Evolutionary conservation across 148 eudicot genomes (phyloP).

Genomic region (Rhododendron henanense): DNA sequence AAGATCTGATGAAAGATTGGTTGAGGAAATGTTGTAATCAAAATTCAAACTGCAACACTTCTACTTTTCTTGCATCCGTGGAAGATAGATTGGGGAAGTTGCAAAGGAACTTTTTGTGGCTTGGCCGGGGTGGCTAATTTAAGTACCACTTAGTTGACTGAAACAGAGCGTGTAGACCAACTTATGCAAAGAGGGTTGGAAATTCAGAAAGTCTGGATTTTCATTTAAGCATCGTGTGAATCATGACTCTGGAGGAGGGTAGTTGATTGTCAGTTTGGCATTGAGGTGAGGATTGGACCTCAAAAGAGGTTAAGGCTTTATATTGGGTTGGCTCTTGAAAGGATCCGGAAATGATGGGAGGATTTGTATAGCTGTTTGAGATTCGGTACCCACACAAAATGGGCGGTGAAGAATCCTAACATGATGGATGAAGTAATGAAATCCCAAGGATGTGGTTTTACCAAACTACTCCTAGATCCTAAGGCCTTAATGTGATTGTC

Average conservation of each 20-base stretch:
- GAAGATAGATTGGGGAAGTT: background rate
- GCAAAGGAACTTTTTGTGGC: background rate
- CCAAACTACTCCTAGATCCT: background rate
- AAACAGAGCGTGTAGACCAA: background rate
- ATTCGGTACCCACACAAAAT: background rate
- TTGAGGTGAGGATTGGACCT: background rate
- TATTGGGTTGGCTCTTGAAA: background rate
- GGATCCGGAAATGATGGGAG: background rate
- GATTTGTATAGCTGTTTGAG: background rate
- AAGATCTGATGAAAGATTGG: background rate
- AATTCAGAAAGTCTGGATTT: background rate
- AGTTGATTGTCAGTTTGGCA: background rate
- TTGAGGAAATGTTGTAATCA: background rate
- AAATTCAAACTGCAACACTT: background rate
- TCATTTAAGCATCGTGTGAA: background rate
- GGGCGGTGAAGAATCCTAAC: background rate
- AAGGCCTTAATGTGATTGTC: background rate
- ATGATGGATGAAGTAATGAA: background rate
- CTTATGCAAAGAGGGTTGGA: background rate
- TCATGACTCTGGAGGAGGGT: background rate
- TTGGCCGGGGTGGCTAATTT: background rate
- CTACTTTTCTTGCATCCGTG: background rate
- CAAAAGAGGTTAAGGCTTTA: background rate
- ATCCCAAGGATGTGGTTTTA: background rate
- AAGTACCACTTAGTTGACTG: background rate